phyloP scores from a whole-genome alignment of 2,329 filamentous ascomycete genomes.

The Aschersonia sp. region DNA sequence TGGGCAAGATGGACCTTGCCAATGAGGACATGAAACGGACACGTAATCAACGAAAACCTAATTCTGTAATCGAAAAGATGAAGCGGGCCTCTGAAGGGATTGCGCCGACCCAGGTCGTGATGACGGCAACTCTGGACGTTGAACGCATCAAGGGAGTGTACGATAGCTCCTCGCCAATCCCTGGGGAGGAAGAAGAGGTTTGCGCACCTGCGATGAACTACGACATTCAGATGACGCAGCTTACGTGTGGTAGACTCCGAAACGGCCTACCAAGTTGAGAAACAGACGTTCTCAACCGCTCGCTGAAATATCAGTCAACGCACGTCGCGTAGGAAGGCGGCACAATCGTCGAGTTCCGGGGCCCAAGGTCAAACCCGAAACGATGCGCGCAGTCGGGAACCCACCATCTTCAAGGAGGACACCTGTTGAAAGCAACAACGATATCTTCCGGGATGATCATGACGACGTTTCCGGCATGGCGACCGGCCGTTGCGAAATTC shows the following conservation, averaged over 20 bases:
- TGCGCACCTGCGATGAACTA: slow-evolving; percentile 8
- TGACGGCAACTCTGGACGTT: slow-evolving; percentile 35
- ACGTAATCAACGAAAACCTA: slow-evolving; percentile 65
- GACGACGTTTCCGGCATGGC: slow-evolving; percentile 11
- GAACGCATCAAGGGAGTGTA: slow-evolving; percentile 43
- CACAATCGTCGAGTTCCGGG: slow-evolving; percentile 10
- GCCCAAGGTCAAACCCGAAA: slow-evolving; percentile 6
- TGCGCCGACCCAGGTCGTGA: slow-evolving; percentile 49
- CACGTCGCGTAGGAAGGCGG: slow-evolving; percentile 14
- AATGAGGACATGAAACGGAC: slow-evolving; percentile 58
- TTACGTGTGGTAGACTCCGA: slow-evolving; percentile 11
- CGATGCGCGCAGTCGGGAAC: slow-evolving; percentile 2
- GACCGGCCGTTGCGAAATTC: neutral
- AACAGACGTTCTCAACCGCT: slow-evolving; percentile 17
- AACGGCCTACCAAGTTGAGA: slow-evolving; percentile 14
- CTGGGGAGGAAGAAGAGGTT: slow-evolving; percentile 27
- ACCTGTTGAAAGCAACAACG: slow-evolving; percentile 10
- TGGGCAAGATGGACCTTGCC: slow-evolving; percentile 71
- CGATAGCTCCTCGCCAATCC: slow-evolving; percentile 36
- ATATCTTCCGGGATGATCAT: slow-evolving; percentile 17
- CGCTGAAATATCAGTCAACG: slow-evolving; percentile 19
- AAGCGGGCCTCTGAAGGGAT: slow-evolving; percentile 48
- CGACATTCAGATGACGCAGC: neutral
- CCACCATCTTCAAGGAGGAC: slow-evolving; percentile 1
- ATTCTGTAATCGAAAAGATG: slow-evolving; percentile 54